phyloP scores from a whole-genome alignment of 2,329 filamentous ascomycete species.

The Blastomyces parvus region DNA sequence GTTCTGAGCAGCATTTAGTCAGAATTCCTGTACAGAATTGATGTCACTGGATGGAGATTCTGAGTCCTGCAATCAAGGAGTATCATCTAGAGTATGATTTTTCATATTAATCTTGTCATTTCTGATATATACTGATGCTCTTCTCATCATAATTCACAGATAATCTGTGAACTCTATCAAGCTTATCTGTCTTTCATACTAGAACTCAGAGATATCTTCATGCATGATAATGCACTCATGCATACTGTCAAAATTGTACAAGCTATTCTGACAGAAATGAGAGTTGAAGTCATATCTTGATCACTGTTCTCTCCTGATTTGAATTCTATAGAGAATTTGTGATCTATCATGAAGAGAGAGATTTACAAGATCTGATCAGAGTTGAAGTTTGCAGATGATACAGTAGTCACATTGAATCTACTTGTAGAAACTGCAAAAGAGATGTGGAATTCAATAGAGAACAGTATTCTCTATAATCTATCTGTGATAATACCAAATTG shows the following conservation, averaged over 20 bases:
- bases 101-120: no score
- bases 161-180: background rate
- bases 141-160: constrained; percentile 5
- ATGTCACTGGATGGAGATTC: constrained; percentile 7
- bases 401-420: background rate
- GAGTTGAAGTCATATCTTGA: constrained; percentile 13
- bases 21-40: constrained; percentile 2
- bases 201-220: constrained; percentile 9
- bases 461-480: constrained; percentile 4
- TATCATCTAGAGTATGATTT: constrained; percentile 1
- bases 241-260: constrained; percentile 7
- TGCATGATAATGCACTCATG: constrained; percentile 15
- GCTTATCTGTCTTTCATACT: background rate
- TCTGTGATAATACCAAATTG: constrained; percentile 3
- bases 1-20: constrained; percentile 10
- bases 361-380: constrained; percentile 6
- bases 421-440: constrained; percentile 1
- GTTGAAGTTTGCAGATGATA: background rate
- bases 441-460: constrained; percentile 8
- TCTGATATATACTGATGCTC: no score
- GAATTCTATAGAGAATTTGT: constrained; percentile 17
- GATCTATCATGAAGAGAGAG: constrained; percentile 14
- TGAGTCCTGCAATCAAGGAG: background rate
- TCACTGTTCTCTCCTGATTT: constrained; percentile 15
- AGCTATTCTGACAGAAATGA: constrained; percentile 6